Conservation (phyloP, 2,329 filamentous ascomycete genomes). For the Plenodomus tracheiphilus region DNA sequence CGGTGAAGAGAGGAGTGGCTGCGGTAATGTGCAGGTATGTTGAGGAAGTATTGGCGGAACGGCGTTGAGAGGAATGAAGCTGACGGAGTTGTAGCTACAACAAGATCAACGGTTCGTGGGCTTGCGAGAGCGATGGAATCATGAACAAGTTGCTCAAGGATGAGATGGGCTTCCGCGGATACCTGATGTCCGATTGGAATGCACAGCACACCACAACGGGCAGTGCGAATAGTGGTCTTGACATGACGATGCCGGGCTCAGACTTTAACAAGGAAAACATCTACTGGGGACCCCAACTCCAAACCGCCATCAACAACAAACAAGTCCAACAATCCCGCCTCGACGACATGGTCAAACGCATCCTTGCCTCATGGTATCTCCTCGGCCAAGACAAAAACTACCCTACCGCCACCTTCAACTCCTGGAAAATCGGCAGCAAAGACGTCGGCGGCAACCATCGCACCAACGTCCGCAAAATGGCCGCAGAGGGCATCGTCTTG, state of each 20-base stretch:
- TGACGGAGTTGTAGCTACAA: slow-evolving; percentile 29
- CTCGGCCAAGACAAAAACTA: slow-evolving; percentile 52
- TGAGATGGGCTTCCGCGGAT: slow-evolving; percentile 55
- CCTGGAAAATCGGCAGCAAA: slow-evolving; percentile 47
- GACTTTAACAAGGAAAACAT: slow-evolving; percentile 47
- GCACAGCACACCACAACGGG: slow-evolving; percentile 52
- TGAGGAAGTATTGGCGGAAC: slow-evolving; percentile 8
- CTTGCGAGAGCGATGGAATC: slow-evolving; percentile 54
- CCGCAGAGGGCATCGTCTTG: slow-evolving; percentile 53
- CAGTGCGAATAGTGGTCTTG: slow-evolving; percentile 52
- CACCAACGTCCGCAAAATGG: slow-evolving; percentile 46
- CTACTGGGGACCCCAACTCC: slow-evolving; percentile 60
- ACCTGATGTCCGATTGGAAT: slow-evolving; percentile 11
- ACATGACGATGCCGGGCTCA: slow-evolving; percentile 61
- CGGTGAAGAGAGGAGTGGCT: slow-evolving; percentile 66
- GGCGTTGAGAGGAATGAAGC: neutral
- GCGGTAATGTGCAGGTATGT: slow-evolving; percentile 50
- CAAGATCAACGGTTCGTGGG: slow-evolving; percentile 54
- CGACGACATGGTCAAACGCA: slow-evolving; percentile 50
- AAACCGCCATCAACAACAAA: slow-evolving; percentile 56
- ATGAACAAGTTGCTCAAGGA: slow-evolving; percentile 57
- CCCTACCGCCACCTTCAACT: slow-evolving; percentile 50
- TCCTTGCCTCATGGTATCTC: slow-evolving; percentile 55
- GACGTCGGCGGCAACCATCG: slow-evolving; percentile 48
- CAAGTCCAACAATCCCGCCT: slow-evolving; percentile 42